phyloP scores from a whole-genome alignment of 2,329 filamentous ascomycete genomes.

The Trichoderma cornu-damae region DNA sequence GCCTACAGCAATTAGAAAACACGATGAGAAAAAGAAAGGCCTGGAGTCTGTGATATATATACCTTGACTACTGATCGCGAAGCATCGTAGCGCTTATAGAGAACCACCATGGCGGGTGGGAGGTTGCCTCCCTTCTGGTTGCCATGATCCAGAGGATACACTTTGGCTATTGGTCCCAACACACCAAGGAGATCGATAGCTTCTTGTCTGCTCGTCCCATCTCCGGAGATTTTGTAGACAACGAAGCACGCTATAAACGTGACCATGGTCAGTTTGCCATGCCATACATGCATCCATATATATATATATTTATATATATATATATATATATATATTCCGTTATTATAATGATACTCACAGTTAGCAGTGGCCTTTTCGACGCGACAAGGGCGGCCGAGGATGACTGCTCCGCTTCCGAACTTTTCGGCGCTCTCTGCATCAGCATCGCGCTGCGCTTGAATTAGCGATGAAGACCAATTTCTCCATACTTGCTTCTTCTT shows the following conservation, averaged over 20 bases:
- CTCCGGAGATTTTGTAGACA: slow-evolving; percentile 37
- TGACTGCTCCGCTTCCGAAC: slow-evolving; percentile 43
- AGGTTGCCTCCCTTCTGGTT: slow-evolving; percentile 34
- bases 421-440: slow-evolving; percentile 47
- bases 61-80: slow-evolving; percentile 41
- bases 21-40: no score
- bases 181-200: slow-evolving; percentile 38
- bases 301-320: no score
- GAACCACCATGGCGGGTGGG: slow-evolving; percentile 41
- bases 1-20: slow-evolving; percentile 19
- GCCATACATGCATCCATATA: no score
- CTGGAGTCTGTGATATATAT: not conserved
- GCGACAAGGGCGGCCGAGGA: slow-evolving; percentile 54
- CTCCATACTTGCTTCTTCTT: not conserved
- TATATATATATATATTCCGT: no score
- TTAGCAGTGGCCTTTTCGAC: slow-evolving; percentile 57
- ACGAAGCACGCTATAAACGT: slow-evolving; percentile 45
- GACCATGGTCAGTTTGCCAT: slow-evolving; percentile 18
- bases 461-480: no score
- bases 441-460: slow-evolving; percentile 25
- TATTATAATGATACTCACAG: slow-evolving; percentile 47
- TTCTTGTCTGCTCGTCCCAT: slow-evolving; percentile 39
- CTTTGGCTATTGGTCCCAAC: slow-evolving; percentile 40
- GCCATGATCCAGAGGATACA: slow-evolving; percentile 31
- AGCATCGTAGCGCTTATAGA: slow-evolving; percentile 48